Conservation (phyloP, 208 protist genomes). For the Lotmaria passim region DNA sequence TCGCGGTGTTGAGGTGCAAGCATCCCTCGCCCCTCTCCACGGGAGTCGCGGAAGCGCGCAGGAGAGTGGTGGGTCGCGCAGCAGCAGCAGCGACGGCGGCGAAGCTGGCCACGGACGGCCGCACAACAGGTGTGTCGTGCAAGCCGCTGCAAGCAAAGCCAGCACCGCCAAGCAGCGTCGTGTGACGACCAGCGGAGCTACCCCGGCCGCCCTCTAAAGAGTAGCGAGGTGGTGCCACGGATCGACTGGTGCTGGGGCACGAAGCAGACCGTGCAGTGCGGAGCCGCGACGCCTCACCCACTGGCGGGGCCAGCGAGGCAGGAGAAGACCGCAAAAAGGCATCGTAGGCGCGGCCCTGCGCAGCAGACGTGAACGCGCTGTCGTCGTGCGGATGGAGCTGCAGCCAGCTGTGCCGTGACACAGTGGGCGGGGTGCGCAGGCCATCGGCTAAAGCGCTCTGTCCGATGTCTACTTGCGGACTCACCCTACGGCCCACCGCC, state of each 20-base stretch:
- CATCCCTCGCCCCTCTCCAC: neutral
- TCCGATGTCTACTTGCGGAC: neutral
- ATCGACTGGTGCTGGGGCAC: conserved; percentile 28
- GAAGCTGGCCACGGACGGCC: neutral
- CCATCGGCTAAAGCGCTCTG: neutral
- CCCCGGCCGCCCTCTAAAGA: conserved; percentile 7
- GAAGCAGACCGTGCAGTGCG: conserved; percentile 19
- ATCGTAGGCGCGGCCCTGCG: neutral
- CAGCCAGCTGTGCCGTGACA: conserved; percentile 19
- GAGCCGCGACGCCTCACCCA: conserved; percentile 1
- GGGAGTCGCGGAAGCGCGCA: neutral
- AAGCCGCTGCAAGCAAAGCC: neutral
- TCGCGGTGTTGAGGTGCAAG: neutral
- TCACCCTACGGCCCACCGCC: neutral
- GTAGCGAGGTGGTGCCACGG: conserved; percentile 39
- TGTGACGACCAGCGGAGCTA: conserved; percentile 10
- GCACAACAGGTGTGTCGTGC: neutral
- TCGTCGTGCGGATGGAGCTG: conserved; percentile 12
- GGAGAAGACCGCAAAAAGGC: conserved; percentile 7
- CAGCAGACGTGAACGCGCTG: neutral
- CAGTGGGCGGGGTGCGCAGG: conserved; percentile 12
- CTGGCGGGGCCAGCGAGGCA: conserved; percentile 7
- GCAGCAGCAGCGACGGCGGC: neutral
- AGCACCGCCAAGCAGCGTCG: neutral
- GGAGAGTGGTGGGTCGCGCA: conserved; percentile 4